Percentiles rank a stretch among this genome's conserved stretches.
Evolutionary conservation across 306 rosid genomes (phyloP).

Genomic region (Calophaca sinica): DNA sequence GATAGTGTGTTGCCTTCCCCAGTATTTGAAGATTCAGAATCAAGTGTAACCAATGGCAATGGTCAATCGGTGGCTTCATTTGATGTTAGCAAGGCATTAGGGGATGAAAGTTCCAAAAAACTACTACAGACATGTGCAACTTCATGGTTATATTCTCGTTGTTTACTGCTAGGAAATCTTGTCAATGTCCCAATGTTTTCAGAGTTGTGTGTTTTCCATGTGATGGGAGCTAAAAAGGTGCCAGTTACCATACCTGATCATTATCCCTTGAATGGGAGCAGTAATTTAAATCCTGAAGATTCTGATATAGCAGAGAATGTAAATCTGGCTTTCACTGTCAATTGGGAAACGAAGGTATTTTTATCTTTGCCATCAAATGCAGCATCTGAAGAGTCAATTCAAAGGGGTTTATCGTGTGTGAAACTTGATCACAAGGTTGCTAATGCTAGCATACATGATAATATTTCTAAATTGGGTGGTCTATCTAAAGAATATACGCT

Average conservation of each 20-base stretch:
- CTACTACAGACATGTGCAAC: conserved; percentile 61
- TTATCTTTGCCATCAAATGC: conserved; percentile 61
- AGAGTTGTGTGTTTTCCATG: conserved; percentile 62
- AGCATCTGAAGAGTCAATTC: conserved; percentile 51
- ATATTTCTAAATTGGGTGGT: conserved; percentile 70
- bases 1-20: conserved; percentile 57
- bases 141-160: conserved; percentile 65
- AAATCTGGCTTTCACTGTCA: conserved; percentile 61
- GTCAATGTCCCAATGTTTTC: conserved; percentile 69
- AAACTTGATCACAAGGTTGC: conserved; percentile 48
- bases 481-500: conserved; percentile 77
- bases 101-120: conserved; percentile 62
- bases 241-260: conserved; percentile 42
- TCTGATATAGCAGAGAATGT: conserved; percentile 44
- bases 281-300: conserved; percentile 45
- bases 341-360: conserved; percentile 62
- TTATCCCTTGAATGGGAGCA: conserved; percentile 46
- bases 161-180: conserved; percentile 74
- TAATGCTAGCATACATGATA: conserved; percentile 42
- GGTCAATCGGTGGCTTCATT: conserved; percentile 50
- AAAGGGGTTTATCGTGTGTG: conserved; percentile 47
- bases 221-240: conserved; percentile 58
- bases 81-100: conserved; percentile 62
- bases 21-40: conserved; percentile 49
- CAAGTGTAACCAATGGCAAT: conserved; percentile 48